These are phyloP conservation scores for Wickerhamiella sergipiensis DNA, from an alignment of 805 yeast genomes.

Conservation along the genomic window DNA sequence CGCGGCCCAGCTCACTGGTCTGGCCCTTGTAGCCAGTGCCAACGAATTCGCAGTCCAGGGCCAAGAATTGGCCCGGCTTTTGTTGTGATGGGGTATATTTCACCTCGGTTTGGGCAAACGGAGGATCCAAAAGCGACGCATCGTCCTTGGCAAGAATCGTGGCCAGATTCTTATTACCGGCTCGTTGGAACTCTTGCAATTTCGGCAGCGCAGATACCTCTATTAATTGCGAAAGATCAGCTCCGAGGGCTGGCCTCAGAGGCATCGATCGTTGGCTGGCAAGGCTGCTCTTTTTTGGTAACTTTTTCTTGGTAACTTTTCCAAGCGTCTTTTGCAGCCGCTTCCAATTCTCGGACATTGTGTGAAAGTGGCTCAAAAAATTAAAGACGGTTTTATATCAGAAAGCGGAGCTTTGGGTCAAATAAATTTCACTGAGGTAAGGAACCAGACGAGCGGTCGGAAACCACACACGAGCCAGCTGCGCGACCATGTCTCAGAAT, in stretches of 20 bases:
- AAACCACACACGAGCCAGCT: not conserved
- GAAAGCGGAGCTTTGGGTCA: not conserved
- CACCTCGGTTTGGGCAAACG: not conserved
- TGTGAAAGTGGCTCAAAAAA: no score
- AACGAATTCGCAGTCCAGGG: conserved; percentile 90
- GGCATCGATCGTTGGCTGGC: not conserved
- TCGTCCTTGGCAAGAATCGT: not conserved
- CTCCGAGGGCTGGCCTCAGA: not conserved
- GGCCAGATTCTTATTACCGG: not conserved
- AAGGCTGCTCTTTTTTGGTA: not conserved
- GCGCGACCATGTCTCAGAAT: not conserved
- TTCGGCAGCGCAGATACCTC: not conserved
- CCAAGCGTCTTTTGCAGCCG: conserved; percentile 8
- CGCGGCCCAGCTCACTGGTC: conserved; percentile 63
- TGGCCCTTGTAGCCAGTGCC: conserved; percentile 70
- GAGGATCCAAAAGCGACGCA: not conserved
- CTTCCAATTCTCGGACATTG: conserved; percentile 10
- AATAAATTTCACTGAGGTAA: not conserved
- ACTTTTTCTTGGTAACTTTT: not conserved
- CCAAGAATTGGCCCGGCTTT: conserved; percentile 54
- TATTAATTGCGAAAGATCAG: not conserved
- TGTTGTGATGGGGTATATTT: not conserved
- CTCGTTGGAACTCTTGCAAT: not conserved
- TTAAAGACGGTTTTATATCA: no score
- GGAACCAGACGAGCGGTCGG: not conserved